A percentile compares a stretch with the other conserved stretches of the same genome.
These are phyloP conservation scores for Ananas comosus DNA, from an alignment of 176 grass and related monocot genomes.

Conservation along the genomic window DNA sequence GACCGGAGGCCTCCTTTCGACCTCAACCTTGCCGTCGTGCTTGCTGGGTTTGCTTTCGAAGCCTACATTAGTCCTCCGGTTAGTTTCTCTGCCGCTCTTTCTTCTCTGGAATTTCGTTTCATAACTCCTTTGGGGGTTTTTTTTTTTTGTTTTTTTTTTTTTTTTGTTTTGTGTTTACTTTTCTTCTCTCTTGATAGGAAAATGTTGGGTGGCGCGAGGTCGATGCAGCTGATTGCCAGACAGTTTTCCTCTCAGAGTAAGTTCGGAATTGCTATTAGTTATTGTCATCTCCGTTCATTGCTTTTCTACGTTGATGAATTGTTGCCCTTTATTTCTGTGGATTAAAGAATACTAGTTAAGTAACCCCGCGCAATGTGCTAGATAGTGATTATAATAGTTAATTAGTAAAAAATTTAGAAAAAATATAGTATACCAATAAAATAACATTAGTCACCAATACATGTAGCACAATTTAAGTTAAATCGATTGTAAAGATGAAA, in stretches of 20 bases:
- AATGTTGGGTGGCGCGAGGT: constrained; percentile 74
- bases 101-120: neutral
- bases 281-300: neutral
- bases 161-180: constrained; percentile 5
- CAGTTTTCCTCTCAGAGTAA: constrained; percentile 83
- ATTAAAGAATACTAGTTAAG: neutral
- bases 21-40: constrained; percentile 71
- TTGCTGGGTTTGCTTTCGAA: constrained; percentile 92
- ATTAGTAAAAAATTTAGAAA: too few relatives aligned
- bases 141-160: neutral
- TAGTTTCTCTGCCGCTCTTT: constrained; percentile 4
- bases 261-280: constrained; percentile 13
- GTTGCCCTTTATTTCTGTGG: neutral
- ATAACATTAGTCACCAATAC: too few relatives aligned
- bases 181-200: constrained; percentile 31
- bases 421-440: too few relatives aligned
- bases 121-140: neutral
- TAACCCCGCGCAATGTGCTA: too few relatives aligned
- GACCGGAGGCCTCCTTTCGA: constrained; percentile 52
- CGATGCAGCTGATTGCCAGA: constrained; percentile 69
- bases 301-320: neutral
- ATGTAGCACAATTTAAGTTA: too few relatives aligned
- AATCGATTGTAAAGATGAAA: too few relatives aligned
- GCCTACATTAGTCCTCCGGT: constrained; percentile 77
- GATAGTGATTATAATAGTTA: too few relatives aligned